Base-by-base conservation (phyloP, 192 early-diverging fungal species). In the Allomyces macrogynus region DNA sequence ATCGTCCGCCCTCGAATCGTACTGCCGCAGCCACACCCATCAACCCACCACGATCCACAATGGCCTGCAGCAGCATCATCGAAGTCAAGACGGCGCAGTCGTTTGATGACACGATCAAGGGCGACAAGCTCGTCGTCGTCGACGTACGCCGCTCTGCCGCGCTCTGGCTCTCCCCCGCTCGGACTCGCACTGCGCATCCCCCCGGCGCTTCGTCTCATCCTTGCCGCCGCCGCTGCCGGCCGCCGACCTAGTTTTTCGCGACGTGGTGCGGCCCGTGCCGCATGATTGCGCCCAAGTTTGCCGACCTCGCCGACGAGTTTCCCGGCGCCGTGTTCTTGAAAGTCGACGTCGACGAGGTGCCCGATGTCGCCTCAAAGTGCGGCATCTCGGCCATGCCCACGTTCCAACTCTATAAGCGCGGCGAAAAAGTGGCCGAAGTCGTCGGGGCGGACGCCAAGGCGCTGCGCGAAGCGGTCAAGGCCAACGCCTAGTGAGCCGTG, bases 301-400 rank as follows among this genome's bases (percentile, higher is more conserved):
- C 75, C 24, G 65, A 77, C 63, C 76, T 91, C 12, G 68, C 84
- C 5, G 67, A 71, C 22, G 65, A 77, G 27, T 69, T 76, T 71
- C 20, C 77, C 1, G 72, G 83, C 43, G 73, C 87, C 57, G 66
- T 69, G 42, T 92, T 95, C 65, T 72, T 86, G 63, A 89, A 89
- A 76, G 84, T 95, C 57, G 85, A 92, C 76, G 89, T 95, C 18
- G 92, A 95, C 65, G 81, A 87, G 0, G 1, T 57, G 49, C 20
- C 49, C 65, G 75, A 76, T 44, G 49, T 74, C 61, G 77, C 81
- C 14, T 26, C 62, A 22, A 23, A 23, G 8, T 76, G 70, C 64
- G 60, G 68, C 1, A 72, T 89, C 67, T 71, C 75, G 1, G 84
- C 87, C 61, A 89, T 87, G 85, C 87, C 87, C 9, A 89, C 87